A percentile compares a stretch with the other conserved stretches of the same genome.
Conservation (phyloP, 805 yeast genomes). For the Yamadazyma akitaensis region DNA sequence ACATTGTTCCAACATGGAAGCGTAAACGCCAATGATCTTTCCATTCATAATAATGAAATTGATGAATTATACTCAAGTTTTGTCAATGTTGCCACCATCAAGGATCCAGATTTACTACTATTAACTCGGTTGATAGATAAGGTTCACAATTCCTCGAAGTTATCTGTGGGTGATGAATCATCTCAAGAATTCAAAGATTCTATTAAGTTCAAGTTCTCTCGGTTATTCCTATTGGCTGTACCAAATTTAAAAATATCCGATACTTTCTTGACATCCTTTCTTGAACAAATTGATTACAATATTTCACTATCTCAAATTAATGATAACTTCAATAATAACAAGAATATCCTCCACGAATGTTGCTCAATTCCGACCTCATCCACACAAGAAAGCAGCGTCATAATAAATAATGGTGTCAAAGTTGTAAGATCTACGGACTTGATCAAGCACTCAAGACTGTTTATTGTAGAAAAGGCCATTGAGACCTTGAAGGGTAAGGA, state of each 20-base stretch:
- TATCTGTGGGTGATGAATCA: conserved; percentile 1
- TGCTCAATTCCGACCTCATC: conserved; percentile 40
- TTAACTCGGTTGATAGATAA: conserved; percentile 40
- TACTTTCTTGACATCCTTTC: conserved; percentile 50
- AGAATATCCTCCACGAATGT: conserved; percentile 74
- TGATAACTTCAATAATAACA: conserved; percentile 53
- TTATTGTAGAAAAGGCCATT: conserved; percentile 34
- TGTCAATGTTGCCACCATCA: conserved; percentile 47
- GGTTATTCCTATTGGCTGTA: conserved; percentile 68
- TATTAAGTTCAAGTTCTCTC: conserved; percentile 46
- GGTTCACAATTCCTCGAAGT: conserved; percentile 24
- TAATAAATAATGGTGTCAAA: conserved; percentile 43
- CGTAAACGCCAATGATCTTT: background rate
- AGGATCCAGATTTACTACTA: conserved; percentile 36
- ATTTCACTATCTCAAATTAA: conserved; percentile 66
- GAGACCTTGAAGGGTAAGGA: conserved; percentile 17
- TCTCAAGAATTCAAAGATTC: conserved; percentile 15
- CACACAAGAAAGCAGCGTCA: conserved; percentile 32
- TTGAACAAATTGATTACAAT: conserved; percentile 35
- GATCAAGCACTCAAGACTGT: conserved; percentile 35
- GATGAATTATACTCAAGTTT: conserved; percentile 75
- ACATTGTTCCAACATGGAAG: background rate
- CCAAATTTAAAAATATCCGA: conserved; percentile 65
- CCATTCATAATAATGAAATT: conserved; percentile 42
- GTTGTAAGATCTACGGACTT: conserved; percentile 32